Percentiles rank a stretch among this genome's conserved stretches.
Conservation (phyloP, 345 rosid species). For the Citrus hindsii region DNA sequence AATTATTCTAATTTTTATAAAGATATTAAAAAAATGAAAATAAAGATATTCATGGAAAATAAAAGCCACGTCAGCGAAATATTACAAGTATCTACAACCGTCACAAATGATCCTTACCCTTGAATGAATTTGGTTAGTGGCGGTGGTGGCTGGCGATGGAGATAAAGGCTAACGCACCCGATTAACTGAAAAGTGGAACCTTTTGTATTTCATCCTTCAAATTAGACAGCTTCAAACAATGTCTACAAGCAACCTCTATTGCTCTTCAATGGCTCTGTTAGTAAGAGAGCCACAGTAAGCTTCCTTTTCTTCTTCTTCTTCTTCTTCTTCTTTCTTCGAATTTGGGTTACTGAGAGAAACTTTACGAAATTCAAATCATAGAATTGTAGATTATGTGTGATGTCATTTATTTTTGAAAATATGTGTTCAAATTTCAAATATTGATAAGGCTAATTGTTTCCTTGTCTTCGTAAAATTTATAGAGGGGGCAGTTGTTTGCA, state of each 20-base stretch:
- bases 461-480: background rate
- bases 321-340: background rate
- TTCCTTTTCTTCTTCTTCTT: background rate
- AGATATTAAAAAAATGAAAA: too few relatives aligned
- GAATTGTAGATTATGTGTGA: too few relatives aligned
- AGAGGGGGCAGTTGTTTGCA: slow-evolving; percentile 22
- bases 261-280: slow-evolving; percentile 13
- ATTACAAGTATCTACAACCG: too few relatives aligned
- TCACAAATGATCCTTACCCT: background rate
- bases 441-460: too few relatives aligned
- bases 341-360: background rate
- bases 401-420: too few relatives aligned
- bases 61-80: too few relatives aligned
- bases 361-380: background rate
- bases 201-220: too few relatives aligned
- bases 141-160: background rate
- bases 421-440: too few relatives aligned
- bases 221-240: too few relatives aligned
- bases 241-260: slow-evolving; percentile 4
- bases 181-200: background rate
- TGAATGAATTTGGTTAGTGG: background rate
- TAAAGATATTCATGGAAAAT: too few relatives aligned
- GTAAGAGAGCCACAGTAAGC: slow-evolving; percentile 15
- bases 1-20: too few relatives aligned
- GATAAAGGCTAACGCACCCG: background rate